A percentile compares a stretch with the other conserved stretches of the same genome.
phyloP scores from a whole-genome alignment of 441 rosid species.

The Daphne laureola region DNA sequence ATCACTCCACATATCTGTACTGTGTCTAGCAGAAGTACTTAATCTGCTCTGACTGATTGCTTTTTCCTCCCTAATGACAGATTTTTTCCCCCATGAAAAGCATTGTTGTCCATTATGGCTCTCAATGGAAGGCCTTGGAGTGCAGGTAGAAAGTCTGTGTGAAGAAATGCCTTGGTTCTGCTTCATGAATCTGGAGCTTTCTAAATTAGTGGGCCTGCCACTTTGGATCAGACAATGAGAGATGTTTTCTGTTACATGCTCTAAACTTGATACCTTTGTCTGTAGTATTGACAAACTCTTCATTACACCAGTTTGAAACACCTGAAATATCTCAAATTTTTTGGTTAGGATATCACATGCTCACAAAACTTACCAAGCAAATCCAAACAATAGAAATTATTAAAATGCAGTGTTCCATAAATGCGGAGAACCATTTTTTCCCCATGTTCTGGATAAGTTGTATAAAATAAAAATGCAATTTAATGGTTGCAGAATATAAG shows the following conservation, averaged over 20 bases:
- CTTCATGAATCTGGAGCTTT: conserved; percentile 38
- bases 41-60: conserved; percentile 37
- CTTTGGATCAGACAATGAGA: conserved; percentile 31
- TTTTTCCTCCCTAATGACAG: conserved; percentile 46
- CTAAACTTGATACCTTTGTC: conserved; percentile 68
- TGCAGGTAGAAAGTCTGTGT: conserved; percentile 60
- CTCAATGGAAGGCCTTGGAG: conserved; percentile 63
- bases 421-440: no score
- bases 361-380: neutral
- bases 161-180: conserved; percentile 42
- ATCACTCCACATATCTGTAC: conserved; percentile 35
- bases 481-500: neutral
- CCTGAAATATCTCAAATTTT: conserved; percentile 31
- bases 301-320: conserved; percentile 56
- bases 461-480: no score
- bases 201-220: conserved; percentile 32
- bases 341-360: neutral
- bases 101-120: conserved; percentile 40
- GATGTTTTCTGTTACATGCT: conserved; percentile 56
- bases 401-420: neutral
- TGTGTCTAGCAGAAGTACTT: conserved; percentile 32
- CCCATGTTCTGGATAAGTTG: no score
- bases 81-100: conserved; percentile 32
- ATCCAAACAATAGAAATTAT: neutral
- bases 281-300: conserved; percentile 55